Conservation (phyloP, 2,329 filamentous ascomycete species). For the Clarireedia paspali region DNA sequence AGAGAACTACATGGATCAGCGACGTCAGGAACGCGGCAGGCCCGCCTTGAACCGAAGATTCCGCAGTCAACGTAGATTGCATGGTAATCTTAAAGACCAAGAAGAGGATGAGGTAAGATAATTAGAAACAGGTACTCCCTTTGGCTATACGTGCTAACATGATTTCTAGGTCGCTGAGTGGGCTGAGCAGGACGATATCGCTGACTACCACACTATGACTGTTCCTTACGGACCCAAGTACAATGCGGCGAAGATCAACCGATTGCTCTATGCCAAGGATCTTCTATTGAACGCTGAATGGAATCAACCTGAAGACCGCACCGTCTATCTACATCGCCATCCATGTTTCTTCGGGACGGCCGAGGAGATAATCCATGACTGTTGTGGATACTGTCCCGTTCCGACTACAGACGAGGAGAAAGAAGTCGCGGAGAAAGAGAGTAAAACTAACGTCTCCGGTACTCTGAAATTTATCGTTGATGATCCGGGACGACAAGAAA, state of each 20-base stretch:
- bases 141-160: not conserved
- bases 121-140: not conserved
- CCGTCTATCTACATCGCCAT: slow-evolving; percentile 73
- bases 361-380: slow-evolving; percentile 69
- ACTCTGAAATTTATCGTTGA: slow-evolving; percentile 68
- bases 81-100: slow-evolving; percentile 68
- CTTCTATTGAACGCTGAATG: slow-evolving; percentile 78
- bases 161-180: slow-evolving; percentile 56
- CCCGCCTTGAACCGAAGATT: slow-evolving; percentile 42
- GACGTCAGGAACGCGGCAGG: slow-evolving; percentile 64
- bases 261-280: slow-evolving; percentile 73
- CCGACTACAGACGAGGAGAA: slow-evolving; percentile 64
- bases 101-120: slow-evolving; percentile 61
- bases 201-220: slow-evolving; percentile 71
- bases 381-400: slow-evolving; percentile 70
- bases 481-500: slow-evolving; percentile 69
- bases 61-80: slow-evolving; percentile 35
- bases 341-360: slow-evolving; percentile 77
- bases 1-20: slow-evolving; percentile 62
- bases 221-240: slow-evolving; percentile 58
- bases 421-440: slow-evolving; percentile 62
- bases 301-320: slow-evolving; percentile 70
- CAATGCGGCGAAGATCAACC: slow-evolving; percentile 67
- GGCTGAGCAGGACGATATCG: slow-evolving; percentile 68
- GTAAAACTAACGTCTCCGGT: slow-evolving; percentile 69